Base-by-base conservation (phyloP, 1,284 basidiomycete species). In the Cerrena zonata region DNA sequence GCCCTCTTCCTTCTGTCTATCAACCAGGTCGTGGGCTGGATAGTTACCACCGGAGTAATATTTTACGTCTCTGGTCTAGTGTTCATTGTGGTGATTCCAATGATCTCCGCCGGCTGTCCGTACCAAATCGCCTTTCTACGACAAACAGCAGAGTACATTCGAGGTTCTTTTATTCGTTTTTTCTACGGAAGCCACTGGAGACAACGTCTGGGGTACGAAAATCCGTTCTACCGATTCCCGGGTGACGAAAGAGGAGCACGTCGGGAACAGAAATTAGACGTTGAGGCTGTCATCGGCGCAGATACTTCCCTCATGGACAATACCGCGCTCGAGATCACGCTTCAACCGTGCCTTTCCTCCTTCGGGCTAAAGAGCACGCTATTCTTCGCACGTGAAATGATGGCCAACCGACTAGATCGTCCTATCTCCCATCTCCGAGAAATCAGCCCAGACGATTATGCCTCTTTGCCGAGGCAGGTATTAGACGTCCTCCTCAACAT, bases 1-100 rank as follows among this genome's bases (percentile, higher is more conserved):
- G 61, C 68, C 22, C 64, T 65, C 26, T 72, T 73, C 50, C 58
- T 74, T 11, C 58, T 56, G 12, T 60, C 66, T 13, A 57, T 72
- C 13, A 69, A 70, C 54, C 10, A 49, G 5, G 51, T 50, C 11
- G 60, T 73, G 39, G 66, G 62, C 40, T 61, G 61, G 49, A 46
- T 70, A 4, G 62, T 69, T 11, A 41, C 68, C n/a, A 59, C 52
- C 4, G 55, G 71, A 37, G 58, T 72, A 4, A 23, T 63, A 10
- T 24, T 62, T 13, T 69, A 21, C 18, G 30, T 34, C 15, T 7
- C 30, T 34, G 30, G 7, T 34, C 26, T 49, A 13, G 5, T 21
- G 18, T 43, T 49, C 38, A 24, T 49, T 26, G 11, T 49, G 12
- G 7, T 43, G 15, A 21, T 27, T 12, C 47, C 47, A 3, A 4